phyloP scores from a whole-genome alignment of 306 rosid genomes.

The Boehmeria nivea region DNA sequence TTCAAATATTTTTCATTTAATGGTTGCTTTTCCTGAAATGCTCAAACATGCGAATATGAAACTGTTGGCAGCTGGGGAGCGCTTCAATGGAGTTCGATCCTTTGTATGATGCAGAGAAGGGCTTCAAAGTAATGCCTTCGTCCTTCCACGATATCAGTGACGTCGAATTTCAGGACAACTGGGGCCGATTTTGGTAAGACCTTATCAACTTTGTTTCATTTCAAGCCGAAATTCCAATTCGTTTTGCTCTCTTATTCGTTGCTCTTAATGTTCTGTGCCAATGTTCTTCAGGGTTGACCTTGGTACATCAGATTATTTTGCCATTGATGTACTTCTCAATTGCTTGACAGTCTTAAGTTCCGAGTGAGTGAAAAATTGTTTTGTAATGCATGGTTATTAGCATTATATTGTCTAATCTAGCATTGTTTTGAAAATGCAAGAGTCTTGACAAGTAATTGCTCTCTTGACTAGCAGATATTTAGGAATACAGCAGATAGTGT shows the following conservation, averaged over 20 bases:
- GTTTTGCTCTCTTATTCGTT: not conserved
- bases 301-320: slow-evolving; percentile 77
- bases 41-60: slow-evolving; percentile 18
- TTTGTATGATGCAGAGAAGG: slow-evolving; percentile 66
- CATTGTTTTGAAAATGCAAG: too few species aligned
- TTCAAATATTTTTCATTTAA: not conserved
- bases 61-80: slow-evolving; percentile 57
- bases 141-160: slow-evolving; percentile 93
- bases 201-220: not conserved
- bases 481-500: slow-evolving; percentile 80
- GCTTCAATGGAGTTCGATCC: slow-evolving; percentile 69
- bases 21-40: slow-evolving; percentile 10
- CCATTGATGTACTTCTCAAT: slow-evolving; percentile 81
- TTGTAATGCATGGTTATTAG: too few species aligned
- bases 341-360: slow-evolving; percentile 80
- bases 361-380: too few species aligned
- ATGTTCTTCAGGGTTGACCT: slow-evolving; percentile 77
- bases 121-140: slow-evolving; percentile 76
- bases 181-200: slow-evolving; percentile 92
- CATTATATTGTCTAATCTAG: too few species aligned
- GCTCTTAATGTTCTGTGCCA: not conserved
- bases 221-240: not conserved
- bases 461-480: slow-evolving; percentile 51
- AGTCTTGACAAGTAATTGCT: not conserved
- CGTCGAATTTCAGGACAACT: slow-evolving; percentile 81